phyloP scores from a whole-genome alignment of 345 rosid species.

The Crucihimalaya himalaica region DNA sequence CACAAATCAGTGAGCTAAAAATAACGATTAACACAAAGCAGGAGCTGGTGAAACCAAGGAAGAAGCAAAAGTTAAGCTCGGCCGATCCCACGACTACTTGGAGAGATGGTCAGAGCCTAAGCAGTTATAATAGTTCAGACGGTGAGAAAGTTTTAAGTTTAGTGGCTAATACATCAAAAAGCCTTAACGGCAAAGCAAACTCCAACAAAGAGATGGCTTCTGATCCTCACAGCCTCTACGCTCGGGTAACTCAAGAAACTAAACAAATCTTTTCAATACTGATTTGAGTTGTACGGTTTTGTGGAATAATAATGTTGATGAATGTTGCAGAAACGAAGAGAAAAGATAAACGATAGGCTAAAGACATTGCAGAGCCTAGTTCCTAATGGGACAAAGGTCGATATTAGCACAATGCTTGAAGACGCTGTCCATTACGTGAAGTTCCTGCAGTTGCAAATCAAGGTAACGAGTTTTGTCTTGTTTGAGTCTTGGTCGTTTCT shows the following conservation, averaged over 20 bases:
- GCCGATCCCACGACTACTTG: neutral
- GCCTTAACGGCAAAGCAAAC: slow-evolving; percentile 53
- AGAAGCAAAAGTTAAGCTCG: neutral
- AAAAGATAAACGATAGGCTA: slow-evolving; percentile 73
- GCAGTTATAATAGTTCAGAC: neutral
- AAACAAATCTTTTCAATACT: neutral
- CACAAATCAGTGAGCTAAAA: neutral
- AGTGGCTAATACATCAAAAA: neutral
- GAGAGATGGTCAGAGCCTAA: neutral
- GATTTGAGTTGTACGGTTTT: neutral
- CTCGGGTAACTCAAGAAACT: slow-evolving; percentile 55
- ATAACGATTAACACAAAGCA: neutral
- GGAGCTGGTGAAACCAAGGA: neutral
- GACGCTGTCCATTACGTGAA: slow-evolving; percentile 15
- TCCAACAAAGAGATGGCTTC: slow-evolving; percentile 70
- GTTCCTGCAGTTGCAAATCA: slow-evolving; percentile 1
- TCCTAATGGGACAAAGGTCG: slow-evolving; percentile 71
- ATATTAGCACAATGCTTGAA: slow-evolving; percentile 16
- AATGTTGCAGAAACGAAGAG: slow-evolving; percentile 69
- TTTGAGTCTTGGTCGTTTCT: neutral
- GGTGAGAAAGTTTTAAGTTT: neutral
- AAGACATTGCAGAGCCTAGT: slow-evolving; percentile 75
- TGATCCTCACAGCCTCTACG: slow-evolving; percentile 93
- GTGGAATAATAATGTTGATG: neutral
- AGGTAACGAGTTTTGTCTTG: neutral